These are phyloP conservation scores for Trametes sp. DNA, from an alignment of 1,284 basidiomycete genomes.

Conservation along the genomic window DNA sequence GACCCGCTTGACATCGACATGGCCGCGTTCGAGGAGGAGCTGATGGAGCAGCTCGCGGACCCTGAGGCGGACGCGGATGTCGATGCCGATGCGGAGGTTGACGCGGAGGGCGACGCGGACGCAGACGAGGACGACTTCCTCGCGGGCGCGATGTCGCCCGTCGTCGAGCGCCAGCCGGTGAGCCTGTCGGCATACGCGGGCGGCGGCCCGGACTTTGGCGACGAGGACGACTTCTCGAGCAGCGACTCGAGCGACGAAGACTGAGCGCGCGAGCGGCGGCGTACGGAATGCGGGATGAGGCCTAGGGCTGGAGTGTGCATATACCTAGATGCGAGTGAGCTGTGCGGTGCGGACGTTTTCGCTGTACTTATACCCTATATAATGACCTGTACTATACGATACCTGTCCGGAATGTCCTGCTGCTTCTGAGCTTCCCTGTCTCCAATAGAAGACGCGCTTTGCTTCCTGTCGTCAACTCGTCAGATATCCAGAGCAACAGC, in stretches of 20 bases:
- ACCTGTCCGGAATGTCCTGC: slow-evolving; percentile 8
- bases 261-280: too few species aligned
- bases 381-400: slow-evolving; percentile 9
- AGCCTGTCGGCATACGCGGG: slow-evolving; percentile 61
- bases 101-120: slow-evolving; percentile 29
- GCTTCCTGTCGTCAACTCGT: not conserved
- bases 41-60: slow-evolving; percentile 53
- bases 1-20: slow-evolving; percentile 41
- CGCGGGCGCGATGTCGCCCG: slow-evolving; percentile 49
- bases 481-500: not conserved
- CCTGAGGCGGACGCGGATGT: slow-evolving; percentile 28
- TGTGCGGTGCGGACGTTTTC: not conserved
- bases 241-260: slow-evolving; percentile 79
- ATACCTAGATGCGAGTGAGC: not conserved
- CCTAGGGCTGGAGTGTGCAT: not conserved
- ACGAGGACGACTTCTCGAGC: slow-evolving; percentile 67
- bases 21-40: slow-evolving; percentile 51
- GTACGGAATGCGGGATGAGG: not conserved
- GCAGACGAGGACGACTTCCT: slow-evolving; percentile 40
- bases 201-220: slow-evolving; percentile 35
- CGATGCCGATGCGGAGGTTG: slow-evolving; percentile 37
- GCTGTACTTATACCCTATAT: slow-evolving; percentile 20
- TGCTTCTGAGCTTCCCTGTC: not conserved
- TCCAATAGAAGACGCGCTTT: slow-evolving; percentile 6
- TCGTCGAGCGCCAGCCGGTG: slow-evolving; percentile 52